These are phyloP conservation scores for Lasiodiplodia citricola DNA, from an alignment of 2,329 filamentous ascomycete genomes.

Conservation along the genomic window DNA sequence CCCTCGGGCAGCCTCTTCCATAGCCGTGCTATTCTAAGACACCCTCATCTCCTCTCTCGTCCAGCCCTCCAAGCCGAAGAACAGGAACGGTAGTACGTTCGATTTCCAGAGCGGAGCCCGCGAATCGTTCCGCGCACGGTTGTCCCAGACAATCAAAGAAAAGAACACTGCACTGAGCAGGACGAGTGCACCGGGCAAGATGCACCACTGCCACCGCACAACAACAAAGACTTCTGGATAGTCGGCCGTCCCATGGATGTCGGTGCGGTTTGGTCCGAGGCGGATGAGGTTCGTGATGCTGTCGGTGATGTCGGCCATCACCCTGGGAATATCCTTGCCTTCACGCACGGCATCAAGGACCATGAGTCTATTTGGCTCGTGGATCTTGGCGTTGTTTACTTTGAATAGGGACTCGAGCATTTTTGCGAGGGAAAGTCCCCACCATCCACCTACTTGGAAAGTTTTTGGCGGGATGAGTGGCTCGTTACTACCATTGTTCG, in stretches of 20 bases:
- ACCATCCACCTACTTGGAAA: no score
- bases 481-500: no score
- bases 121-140: neutral
- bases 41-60: neutral
- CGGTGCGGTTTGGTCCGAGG: neutral
- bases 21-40: neutral
- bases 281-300: neutral
- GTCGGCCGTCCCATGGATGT: neutral
- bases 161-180: conserved; percentile 2
- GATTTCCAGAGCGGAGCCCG: conserved; percentile 12
- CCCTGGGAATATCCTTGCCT: neutral
- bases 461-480: no score
- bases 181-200: neutral
- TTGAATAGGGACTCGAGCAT: no score
- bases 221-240: neutral
- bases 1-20: neutral
- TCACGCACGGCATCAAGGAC: neutral
- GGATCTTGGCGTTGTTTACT: neutral
- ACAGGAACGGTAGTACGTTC: neutral
- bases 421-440: no score
- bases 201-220: conserved; percentile 8
- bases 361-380: neutral
- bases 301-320: neutral
- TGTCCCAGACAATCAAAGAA: neutral
- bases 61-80: neutral